phyloP scores from a whole-genome alignment of 352 stramenopile genomes.

The Hyphochytrium catenoides region DNA sequence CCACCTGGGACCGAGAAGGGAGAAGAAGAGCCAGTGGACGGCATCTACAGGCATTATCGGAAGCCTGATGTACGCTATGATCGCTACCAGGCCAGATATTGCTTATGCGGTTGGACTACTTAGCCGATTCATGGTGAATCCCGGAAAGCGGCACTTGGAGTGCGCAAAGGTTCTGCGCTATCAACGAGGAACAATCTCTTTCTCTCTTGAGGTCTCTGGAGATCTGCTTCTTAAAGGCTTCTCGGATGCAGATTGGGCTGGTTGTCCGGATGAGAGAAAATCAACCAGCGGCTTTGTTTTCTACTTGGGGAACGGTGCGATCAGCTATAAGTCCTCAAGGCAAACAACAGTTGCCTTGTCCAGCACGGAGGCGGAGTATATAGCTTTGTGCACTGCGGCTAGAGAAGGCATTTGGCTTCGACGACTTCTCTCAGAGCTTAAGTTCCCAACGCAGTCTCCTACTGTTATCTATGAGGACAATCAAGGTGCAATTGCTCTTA shows the following conservation, averaged over 20 bases:
- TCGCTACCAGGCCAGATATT: slow-evolving; percentile 11
- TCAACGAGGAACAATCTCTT: slow-evolving; percentile 6
- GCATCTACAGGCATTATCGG: too few species aligned
- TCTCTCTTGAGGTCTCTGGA: slow-evolving; percentile 3
- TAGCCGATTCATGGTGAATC: slow-evolving; percentile 10
- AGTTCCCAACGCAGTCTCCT: slow-evolving; percentile 7
- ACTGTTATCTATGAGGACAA: slow-evolving; percentile 11
- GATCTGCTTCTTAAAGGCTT: slow-evolving; percentile 1
- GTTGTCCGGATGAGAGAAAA: slow-evolving; percentile 2
- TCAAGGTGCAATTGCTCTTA: slow-evolving; percentile 8
- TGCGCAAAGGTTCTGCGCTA: slow-evolving; percentile 11
- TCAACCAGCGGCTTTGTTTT: slow-evolving; percentile 8
- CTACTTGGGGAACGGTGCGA: slow-evolving; percentile 4
- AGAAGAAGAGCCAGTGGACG: too few species aligned
- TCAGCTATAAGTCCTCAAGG: slow-evolving; percentile 11
- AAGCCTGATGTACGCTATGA: slow-evolving; percentile 9
- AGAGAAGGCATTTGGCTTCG: slow-evolving; percentile 8
- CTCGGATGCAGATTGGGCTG: slow-evolving; percentile 9
- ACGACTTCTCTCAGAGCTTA: slow-evolving; percentile 3
- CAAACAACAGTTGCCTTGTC: slow-evolving; percentile 9
- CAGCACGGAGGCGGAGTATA: slow-evolving; percentile 6
- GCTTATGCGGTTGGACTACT: slow-evolving; percentile 9
- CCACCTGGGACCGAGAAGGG: too few species aligned
- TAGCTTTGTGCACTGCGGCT: slow-evolving; percentile 4
- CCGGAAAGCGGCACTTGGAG: slow-evolving; percentile 7